Base-by-base conservation (phyloP, 495 filamentous ascomycete species). In the Podospora appendiculata region DNA sequence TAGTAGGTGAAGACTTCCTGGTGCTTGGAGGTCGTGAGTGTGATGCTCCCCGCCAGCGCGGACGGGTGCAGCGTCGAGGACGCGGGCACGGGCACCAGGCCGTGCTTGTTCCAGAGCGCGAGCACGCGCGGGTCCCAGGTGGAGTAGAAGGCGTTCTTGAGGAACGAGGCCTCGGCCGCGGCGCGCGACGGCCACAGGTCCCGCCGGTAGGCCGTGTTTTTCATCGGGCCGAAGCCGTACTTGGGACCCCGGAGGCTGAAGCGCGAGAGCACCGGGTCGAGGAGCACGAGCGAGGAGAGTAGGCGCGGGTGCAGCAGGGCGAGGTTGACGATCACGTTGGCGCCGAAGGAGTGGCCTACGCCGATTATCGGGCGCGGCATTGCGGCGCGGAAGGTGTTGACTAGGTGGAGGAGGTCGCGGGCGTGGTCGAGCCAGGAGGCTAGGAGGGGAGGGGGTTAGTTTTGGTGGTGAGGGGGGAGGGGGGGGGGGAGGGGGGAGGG, bases 341-440 rank as follows among this genome's bases (percentile, higher is more conserved):
- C 91, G 57, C 93, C 93, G 76, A 90, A 86, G 64, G 87, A 92
- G 69, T 98, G 93, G 17, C 93, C 93, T 4, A 98, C 64, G 32
- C 91, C 93, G 51, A 96, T 70, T n/a, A 96, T 69, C 6, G 93
- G 92, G 10, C 88, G 85, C 4, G 87, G 83, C 88, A 97, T 94
- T 51, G 88, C 68, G 8, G 75, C 68, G 33, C 89, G 87, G 69
- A 95, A 91, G 41, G 79, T 73, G 68, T 96, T 96, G 69, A 93
- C 77, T 62, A 95, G 77, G 58, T 89, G 81, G n/a, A 94, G 77
- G 10, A 96, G 78, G 68, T 98, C 93, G 45, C 93, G 80, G 14
- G 88, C 68, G 67, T 95, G 83, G 69, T 98, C 93, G 46, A 81
- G 75, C 93, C 93, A 98, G 57, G 75, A 81, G 8, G 88, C 84